A percentile compares a stretch with the other conserved stretches of the same genome.
Conservation (phyloP, 345 rosid species). For the Gossypium longicalyx region DNA sequence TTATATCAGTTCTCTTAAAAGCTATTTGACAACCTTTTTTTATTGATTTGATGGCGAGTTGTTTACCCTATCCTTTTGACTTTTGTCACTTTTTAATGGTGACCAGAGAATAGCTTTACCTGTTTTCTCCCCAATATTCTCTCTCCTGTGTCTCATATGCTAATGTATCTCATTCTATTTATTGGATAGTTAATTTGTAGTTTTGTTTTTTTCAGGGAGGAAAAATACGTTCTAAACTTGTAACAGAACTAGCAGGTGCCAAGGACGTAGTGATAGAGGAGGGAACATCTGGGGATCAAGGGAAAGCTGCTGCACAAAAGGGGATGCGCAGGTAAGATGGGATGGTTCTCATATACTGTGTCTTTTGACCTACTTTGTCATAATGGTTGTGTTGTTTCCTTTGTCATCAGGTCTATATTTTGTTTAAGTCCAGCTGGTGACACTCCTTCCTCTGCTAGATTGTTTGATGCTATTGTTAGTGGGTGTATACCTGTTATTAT, state of each 20-base stretch:
- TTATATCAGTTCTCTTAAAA: not conserved
- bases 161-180: not conserved
- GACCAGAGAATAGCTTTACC: not conserved
- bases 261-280: conserved; percentile 62
- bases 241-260: conserved; percentile 53
- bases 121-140: not conserved
- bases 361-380: not conserved
- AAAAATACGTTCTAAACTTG: conserved; percentile 83
- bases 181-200: conserved; percentile 15
- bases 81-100: not conserved
- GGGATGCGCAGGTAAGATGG: conserved; percentile 79
- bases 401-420: conserved; percentile 58
- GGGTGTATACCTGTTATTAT: conserved; percentile 91
- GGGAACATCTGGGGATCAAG: conserved; percentile 82
- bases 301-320: conserved; percentile 70
- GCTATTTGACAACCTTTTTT: not conserved
- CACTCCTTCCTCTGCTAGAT: conserved; percentile 95
- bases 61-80: not conserved
- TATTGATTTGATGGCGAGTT: not conserved
- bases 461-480: conserved; percentile 95
- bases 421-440: conserved; percentile 98
- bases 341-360: conserved; percentile 2
- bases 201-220: conserved; percentile 60
- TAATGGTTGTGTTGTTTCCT: conserved; percentile 14
- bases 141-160: not conserved